A percentile compares a stretch with the other conserved stretches of the same genome.
phyloP scores from a whole-genome alignment of 257 asterid species.

The Paraleonurus japonicus region DNA sequence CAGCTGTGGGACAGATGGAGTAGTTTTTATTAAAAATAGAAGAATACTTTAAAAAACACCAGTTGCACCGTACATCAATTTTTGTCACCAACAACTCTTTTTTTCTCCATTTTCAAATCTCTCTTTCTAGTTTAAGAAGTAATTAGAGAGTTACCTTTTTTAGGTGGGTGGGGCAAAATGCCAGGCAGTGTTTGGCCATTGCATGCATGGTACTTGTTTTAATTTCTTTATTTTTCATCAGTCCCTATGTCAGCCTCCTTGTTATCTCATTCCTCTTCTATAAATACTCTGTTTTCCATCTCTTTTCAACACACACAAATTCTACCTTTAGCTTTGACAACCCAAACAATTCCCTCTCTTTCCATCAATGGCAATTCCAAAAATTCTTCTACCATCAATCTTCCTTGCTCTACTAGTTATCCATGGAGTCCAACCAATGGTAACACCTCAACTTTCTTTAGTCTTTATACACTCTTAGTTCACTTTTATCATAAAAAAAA shows the following conservation, averaged over 20 bases:
- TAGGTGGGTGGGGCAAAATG: conserved; percentile 38
- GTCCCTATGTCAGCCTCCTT: conserved; percentile 19
- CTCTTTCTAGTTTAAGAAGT: background rate
- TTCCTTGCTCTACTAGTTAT: conserved; percentile 43
- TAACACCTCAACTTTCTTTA: background rate
- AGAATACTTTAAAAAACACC: too few species aligned
- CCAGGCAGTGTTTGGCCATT: conserved; percentile 34
- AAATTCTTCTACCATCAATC: conserved; percentile 35
- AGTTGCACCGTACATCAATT: too few species aligned
- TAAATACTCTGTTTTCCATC: conserved; percentile 27
- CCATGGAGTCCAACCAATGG: conserved; percentile 53
- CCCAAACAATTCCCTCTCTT: background rate
- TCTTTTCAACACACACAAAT: conserved; percentile 13
- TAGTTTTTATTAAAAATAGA: too few species aligned
- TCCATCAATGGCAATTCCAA: conserved; percentile 48
- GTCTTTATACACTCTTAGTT: background rate
- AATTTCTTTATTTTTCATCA: conserved; percentile 19
- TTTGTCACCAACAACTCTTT: background rate
- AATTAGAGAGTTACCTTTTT: conserved; percentile 20
- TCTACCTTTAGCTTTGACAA: background rate
- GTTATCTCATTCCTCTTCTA: conserved; percentile 18
- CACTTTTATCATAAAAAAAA: too few species aligned
- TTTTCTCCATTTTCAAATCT: background rate
- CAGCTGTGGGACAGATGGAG: too few species aligned
- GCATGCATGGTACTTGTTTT: conserved; percentile 45